These are phyloP conservation scores for Phialophora verrucosa DNA, from an alignment of 2,329 filamentous ascomycete genomes.

Conservation along the genomic window DNA sequence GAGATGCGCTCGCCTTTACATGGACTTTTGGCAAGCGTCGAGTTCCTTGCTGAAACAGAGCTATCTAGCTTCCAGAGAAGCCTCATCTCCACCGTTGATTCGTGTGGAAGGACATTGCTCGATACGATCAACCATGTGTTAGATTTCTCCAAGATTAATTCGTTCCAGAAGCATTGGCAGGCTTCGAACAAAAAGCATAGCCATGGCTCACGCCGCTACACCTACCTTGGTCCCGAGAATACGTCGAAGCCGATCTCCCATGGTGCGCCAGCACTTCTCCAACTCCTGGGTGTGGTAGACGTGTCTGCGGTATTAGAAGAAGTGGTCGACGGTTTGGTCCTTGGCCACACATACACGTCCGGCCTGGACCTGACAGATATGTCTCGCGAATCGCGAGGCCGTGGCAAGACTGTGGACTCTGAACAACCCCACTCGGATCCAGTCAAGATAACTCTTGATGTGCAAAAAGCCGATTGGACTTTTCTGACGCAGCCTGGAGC, in stretches of 20 bases:
- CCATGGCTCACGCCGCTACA: slow-evolving; percentile 40
- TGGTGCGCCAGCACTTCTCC: slow-evolving; percentile 30
- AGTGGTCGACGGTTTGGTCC: slow-evolving; percentile 32
- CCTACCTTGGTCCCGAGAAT: slow-evolving; percentile 28
- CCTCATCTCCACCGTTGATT: slow-evolving; percentile 56
- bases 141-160: slow-evolving; percentile 48
- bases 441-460: slow-evolving; percentile 36
- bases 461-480: slow-evolving; percentile 42
- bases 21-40: slow-evolving; percentile 56
- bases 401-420: background rate
- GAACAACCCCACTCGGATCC: slow-evolving; percentile 9
- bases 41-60: slow-evolving; percentile 55
- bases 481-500: slow-evolving; percentile 36
- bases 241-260: slow-evolving; percentile 24
- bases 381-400: slow-evolving; percentile 16
- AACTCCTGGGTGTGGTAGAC: slow-evolving; percentile 25
- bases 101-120: slow-evolving; percentile 58
- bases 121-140: slow-evolving; percentile 54
- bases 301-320: slow-evolving; percentile 32
- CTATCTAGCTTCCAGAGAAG: slow-evolving; percentile 50
- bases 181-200: slow-evolving; percentile 24
- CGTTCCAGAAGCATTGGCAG: slow-evolving; percentile 43
- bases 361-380: slow-evolving; percentile 24
- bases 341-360: slow-evolving; percentile 27
- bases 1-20: slow-evolving; percentile 58